Percentiles rank a stretch among this genome's conserved stretches.
These are phyloP conservation scores for Mortierella sp. DNA, from an alignment of 371 early-diverging fungal genomes.

Conservation along the genomic window DNA sequence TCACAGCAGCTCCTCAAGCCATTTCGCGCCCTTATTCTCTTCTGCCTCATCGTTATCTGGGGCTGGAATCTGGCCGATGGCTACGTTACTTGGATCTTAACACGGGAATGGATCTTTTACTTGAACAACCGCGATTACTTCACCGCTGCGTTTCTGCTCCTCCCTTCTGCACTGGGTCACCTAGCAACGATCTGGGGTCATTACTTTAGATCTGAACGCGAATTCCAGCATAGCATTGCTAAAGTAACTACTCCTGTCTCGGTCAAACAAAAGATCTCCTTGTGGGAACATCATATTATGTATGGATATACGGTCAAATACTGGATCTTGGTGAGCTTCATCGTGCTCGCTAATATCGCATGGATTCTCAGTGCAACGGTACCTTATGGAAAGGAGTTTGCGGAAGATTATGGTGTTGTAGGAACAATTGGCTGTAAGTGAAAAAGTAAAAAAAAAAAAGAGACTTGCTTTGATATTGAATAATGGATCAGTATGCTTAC, in stretches of 20 bases:
- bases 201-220: slow-evolving; percentile 47
- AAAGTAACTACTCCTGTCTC: slow-evolving; percentile 38
- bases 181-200: slow-evolving; percentile 53
- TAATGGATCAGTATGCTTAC: not conserved
- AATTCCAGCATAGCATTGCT: slow-evolving; percentile 49
- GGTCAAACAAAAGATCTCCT: slow-evolving; percentile 34
- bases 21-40: slow-evolving; percentile 9
- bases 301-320: slow-evolving; percentile 52
- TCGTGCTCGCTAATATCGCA: slow-evolving; percentile 19
- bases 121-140: slow-evolving; percentile 38
- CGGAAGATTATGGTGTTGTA: slow-evolving; percentile 10
- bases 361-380: slow-evolving; percentile 20
- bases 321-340: slow-evolving; percentile 37
- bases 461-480: not conserved
- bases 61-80: slow-evolving; percentile 20
- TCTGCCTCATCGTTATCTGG: slow-evolving; percentile 15
- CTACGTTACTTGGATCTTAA: slow-evolving; percentile 39
- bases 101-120: slow-evolving; percentile 34
- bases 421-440: slow-evolving; percentile 36
- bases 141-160: slow-evolving; percentile 15
- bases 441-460: not conserved
- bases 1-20: too few species aligned
- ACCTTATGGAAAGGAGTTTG: not conserved
- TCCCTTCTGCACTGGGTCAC: slow-evolving; percentile 37
- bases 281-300: slow-evolving; percentile 49